Evolutionary conservation across 345 rosid genomes (phyloP).

Genomic region (Microcos paniculata): DNA sequence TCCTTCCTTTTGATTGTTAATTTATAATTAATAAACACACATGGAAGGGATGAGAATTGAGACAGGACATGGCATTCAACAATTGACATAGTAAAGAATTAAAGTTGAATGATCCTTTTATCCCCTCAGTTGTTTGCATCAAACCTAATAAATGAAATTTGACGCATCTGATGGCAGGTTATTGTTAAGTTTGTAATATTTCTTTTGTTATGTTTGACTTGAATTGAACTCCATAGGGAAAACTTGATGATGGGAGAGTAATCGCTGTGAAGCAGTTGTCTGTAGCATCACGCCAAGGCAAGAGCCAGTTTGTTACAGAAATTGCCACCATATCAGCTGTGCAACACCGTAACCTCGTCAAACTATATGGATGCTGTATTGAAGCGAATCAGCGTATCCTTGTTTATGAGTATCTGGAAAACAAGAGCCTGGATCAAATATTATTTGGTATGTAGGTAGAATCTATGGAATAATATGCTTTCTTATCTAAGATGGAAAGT

Average conservation of each 20-base stretch:
- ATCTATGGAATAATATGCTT: not conserved
- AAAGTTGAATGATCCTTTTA: not conserved
- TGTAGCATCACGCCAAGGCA: constrained; percentile 65
- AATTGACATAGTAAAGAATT: not conserved
- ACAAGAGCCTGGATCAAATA: constrained; percentile 56
- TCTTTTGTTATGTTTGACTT: not conserved
- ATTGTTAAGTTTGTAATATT: not conserved
- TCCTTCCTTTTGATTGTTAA: not conserved
- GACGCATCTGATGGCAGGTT: not conserved
- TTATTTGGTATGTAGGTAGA: constrained; percentile 33
- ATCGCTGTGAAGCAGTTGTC: constrained; percentile 76
- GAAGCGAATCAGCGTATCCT: constrained; percentile 45
- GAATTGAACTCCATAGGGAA: constrained; percentile 29
- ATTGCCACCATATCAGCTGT: constrained; percentile 65
- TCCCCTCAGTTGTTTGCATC: not conserved
- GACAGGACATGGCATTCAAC: not conserved
- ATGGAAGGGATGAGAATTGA: not conserved
- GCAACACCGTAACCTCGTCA: constrained; percentile 63
- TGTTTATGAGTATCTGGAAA: constrained; percentile 50
- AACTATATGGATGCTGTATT: constrained; percentile 52
- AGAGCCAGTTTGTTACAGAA: constrained; percentile 65
- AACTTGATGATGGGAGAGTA: constrained; percentile 55
- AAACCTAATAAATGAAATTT: not conserved
- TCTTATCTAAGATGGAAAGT: not conserved
- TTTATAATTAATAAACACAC: not conserved